Evolutionary conservation across 108 stramenopile genomes (phyloP).

Genomic region (Discostella stelligeroides): DNA sequence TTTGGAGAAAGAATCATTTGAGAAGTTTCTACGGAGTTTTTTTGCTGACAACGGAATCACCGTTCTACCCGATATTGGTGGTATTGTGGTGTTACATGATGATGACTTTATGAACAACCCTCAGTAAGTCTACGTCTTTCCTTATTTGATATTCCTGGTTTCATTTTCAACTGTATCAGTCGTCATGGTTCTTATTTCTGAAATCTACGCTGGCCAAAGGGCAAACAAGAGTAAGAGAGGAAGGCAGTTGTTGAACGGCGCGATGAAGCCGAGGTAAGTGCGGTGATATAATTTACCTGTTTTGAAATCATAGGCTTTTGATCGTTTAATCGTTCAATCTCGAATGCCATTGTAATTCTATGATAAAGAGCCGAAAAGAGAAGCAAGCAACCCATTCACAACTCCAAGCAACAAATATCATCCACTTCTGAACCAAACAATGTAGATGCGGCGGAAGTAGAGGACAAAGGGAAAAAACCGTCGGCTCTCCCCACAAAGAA

Average conservation of each 20-base stretch:
- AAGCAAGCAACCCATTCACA: not conserved
- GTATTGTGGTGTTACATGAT: slow-evolving; percentile 10
- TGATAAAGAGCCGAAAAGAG: not conserved
- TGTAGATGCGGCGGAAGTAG: not conserved
- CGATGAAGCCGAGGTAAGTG: not conserved
- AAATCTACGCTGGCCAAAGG: too few species aligned
- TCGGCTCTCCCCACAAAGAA: not conserved
- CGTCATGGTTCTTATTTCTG: too few species aligned
- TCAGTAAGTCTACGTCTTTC: slow-evolving; percentile 2
- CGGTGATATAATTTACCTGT: not conserved
- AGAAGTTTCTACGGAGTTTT: slow-evolving; percentile 6
- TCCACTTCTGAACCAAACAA: not conserved
- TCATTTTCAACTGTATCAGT: too few species aligned
- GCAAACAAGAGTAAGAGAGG: slow-evolving; percentile 11
- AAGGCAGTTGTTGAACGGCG: not conserved
- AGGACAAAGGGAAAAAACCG: not conserved
- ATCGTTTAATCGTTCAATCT: too few species aligned
- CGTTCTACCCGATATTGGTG: not conserved
- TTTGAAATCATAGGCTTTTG: too few species aligned
- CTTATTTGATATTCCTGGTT: not conserved
- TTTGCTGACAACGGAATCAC: slow-evolving; percentile 16
- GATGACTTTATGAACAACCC: slow-evolving; percentile 8
- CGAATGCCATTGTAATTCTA: too few species aligned
- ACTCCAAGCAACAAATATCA: not conserved
- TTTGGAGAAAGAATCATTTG: slow-evolving; percentile 7